Conservation (phyloP, 2,329 filamentous ascomycete species). For the Aspergillus uvarum region DNA sequence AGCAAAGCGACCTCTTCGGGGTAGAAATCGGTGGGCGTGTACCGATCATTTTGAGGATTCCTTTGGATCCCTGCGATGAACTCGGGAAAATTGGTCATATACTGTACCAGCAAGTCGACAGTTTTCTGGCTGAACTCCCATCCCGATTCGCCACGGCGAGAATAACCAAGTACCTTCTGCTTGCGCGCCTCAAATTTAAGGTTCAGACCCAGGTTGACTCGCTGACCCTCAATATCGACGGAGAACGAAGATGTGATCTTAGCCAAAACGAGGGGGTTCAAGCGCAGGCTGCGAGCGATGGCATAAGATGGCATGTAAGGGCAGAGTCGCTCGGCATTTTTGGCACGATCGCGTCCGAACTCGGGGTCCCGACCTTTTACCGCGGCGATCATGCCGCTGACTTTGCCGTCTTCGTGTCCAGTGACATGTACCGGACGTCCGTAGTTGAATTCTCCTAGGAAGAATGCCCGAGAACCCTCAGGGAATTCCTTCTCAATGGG, state of each 20-base stretch:
- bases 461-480: slow-evolving; percentile 78
- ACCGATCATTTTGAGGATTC: slow-evolving; percentile 82
- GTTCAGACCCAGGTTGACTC: slow-evolving; percentile 89
- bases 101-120: slow-evolving; percentile 75
- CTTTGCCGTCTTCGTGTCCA: slow-evolving; percentile 70
- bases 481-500: slow-evolving; percentile 93
- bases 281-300: slow-evolving; percentile 76
- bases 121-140: slow-evolving; percentile 96
- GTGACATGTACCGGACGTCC: slow-evolving; percentile 84
- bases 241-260: slow-evolving; percentile 96
- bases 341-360: slow-evolving; percentile 74
- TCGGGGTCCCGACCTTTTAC: slow-evolving; percentile 73
- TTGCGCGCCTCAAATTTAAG: slow-evolving; percentile 96
- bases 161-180: slow-evolving; percentile 93
- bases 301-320: slow-evolving; percentile 83
- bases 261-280: slow-evolving; percentile 85
- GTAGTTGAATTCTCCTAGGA: slow-evolving; percentile 89
- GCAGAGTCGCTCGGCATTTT: slow-evolving; percentile 65
- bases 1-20: slow-evolving; percentile 67
- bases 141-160: slow-evolving; percentile 76
- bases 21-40: slow-evolving; percentile 84
- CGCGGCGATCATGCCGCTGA: slow-evolving; percentile 74
- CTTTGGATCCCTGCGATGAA: slow-evolving; percentile 87
- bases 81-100: slow-evolving; percentile 92
- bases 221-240: slow-evolving; percentile 75